Evolutionary conservation across 78 protist species (phyloP).

Genomic region (Polysphondylium violaceum): DNA sequence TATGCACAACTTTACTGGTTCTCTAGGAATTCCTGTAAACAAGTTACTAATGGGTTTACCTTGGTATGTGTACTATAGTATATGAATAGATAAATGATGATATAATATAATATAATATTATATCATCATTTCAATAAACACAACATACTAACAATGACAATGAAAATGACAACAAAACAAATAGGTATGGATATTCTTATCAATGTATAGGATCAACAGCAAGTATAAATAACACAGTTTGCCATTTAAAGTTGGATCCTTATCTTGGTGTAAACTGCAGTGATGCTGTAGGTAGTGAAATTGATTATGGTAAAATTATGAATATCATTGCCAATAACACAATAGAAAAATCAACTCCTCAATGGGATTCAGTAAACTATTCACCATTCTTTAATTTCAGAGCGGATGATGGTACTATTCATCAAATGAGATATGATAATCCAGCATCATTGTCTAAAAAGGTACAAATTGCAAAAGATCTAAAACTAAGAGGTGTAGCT

Average conservation of each 20-base stretch:
- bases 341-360: background rate
- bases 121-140: too few relatives aligned
- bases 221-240: background rate
- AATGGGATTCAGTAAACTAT: slow-evolving; percentile 35
- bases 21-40: slow-evolving; percentile 47
- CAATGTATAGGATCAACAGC: background rate
- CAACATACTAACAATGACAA: too few relatives aligned
- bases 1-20: slow-evolving; percentile 36
- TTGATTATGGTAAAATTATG: slow-evolving; percentile 10
- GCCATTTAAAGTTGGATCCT: background rate
- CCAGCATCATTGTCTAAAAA: slow-evolving; percentile 41
- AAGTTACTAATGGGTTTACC: slow-evolving; percentile 82
- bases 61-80: slow-evolving; percentile 82
- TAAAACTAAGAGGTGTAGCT: slow-evolving; percentile 35
- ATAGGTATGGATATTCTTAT: background rate
- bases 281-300: slow-evolving; percentile 80
- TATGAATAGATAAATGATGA: background rate
- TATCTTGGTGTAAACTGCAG: slow-evolving; percentile 28
- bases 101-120: too few relatives aligned
- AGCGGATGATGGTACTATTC: background rate
- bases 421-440: slow-evolving; percentile 79
- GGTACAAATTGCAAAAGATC: slow-evolving; percentile 6
- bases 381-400: slow-evolving; percentile 79
- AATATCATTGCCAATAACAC: background rate
- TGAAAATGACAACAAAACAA: too few relatives aligned